Conservation (phyloP, 2,329 filamentous ascomycete species). For the Aaosphaeria arxii region DNA sequence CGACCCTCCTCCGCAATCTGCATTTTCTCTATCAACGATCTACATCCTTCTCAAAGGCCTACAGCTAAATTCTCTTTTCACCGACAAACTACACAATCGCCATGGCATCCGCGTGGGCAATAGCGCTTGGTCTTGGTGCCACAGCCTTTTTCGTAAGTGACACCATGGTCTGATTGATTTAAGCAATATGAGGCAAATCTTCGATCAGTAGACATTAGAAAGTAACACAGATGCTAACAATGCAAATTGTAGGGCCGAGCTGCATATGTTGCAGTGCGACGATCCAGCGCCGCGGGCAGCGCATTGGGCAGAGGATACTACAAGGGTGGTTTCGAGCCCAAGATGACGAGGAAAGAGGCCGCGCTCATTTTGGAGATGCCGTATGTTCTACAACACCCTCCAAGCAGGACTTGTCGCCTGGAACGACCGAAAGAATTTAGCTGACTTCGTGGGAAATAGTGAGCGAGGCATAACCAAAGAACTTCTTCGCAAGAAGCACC, state of each 20-base stretch:
- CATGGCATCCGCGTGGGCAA: slow-evolving; percentile 58
- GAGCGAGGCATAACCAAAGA: slow-evolving; percentile 88
- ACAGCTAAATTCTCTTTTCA: background rate
- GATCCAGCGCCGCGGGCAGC: slow-evolving; percentile 67
- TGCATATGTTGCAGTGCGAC: slow-evolving; percentile 82
- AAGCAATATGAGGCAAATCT: background rate
- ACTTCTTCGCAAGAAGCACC: slow-evolving; percentile 91
- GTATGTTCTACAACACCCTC: slow-evolving; percentile 51
- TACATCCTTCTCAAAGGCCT: too few species aligned
- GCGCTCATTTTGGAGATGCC: slow-evolving; percentile 85
- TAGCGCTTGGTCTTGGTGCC: slow-evolving; percentile 61
- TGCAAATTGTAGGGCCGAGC: slow-evolving; percentile 69
- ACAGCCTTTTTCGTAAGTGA: slow-evolving; percentile 62
- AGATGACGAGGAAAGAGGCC: slow-evolving; percentile 91
- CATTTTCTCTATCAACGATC: too few species aligned
- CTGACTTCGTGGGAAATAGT: slow-evolving; percentile 45
- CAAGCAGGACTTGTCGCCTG: background rate
- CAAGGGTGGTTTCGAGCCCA: slow-evolving; percentile 96
- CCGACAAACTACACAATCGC: background rate
- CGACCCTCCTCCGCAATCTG: too few species aligned
- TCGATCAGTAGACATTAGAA: too few species aligned
- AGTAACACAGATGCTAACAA: slow-evolving; percentile 2
- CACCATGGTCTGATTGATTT: background rate
- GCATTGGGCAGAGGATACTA: slow-evolving; percentile 89
- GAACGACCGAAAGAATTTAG: background rate